Conservation (phyloP, 2,329 filamentous ascomycete genomes). For the Diaporthe longicolla region DNA sequence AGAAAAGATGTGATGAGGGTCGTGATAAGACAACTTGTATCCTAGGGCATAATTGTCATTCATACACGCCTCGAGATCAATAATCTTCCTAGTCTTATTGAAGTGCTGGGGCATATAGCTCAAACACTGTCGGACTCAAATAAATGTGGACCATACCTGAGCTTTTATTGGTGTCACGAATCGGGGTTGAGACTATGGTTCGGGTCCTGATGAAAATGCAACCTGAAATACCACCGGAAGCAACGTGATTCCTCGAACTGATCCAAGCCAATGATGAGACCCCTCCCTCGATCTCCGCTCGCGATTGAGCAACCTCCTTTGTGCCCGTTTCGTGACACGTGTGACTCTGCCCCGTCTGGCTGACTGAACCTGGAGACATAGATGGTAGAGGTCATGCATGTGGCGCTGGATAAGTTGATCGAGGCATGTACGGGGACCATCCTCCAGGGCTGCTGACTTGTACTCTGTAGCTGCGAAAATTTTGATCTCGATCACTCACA, state of each 20-base stretch:
- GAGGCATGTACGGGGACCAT: neutral
- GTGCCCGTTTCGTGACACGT: neutral
- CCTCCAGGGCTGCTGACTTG: neutral
- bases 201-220: neutral
- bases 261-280: no score
- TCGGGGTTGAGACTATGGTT: neutral
- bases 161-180: neutral
- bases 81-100: neutral
- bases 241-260: neutral
- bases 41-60: neutral
- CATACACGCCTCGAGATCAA: neutral
- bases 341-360: neutral
- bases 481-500: neutral
- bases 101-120: conserved; percentile 3
- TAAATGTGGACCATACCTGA: neutral
- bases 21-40: neutral
- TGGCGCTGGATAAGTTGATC: neutral
- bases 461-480: neutral
- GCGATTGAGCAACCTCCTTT: neutral
- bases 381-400: neutral
- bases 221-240: neutral
- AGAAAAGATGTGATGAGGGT: neutral
- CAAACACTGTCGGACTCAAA: neutral
- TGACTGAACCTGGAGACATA: neutral
- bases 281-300: neutral